These are phyloP conservation scores for Podospora appendiculata DNA, from an alignment of 495 filamentous ascomycete genomes.

Conservation along the genomic window DNA sequence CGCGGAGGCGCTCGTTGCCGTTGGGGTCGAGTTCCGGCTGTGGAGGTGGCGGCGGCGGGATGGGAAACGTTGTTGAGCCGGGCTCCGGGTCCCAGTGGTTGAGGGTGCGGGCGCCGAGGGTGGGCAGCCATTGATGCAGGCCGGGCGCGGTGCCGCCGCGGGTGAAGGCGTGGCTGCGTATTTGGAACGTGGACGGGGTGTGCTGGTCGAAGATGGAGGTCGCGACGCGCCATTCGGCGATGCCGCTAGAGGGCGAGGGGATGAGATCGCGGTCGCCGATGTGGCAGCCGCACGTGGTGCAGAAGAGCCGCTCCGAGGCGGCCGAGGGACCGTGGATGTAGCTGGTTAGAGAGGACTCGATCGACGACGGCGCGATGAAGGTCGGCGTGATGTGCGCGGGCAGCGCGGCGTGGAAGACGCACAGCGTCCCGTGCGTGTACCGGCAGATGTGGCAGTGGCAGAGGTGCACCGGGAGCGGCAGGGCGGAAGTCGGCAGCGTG, in stretches of 20 bases:
- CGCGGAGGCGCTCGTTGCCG: slow-evolving; percentile 23
- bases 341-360: slow-evolving; percentile 31
- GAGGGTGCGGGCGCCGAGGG: slow-evolving; percentile 27
- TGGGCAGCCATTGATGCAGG: slow-evolving; percentile 33
- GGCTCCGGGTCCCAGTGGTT: slow-evolving; percentile 15
- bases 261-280: slow-evolving; percentile 39
- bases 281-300: slow-evolving; percentile 58
- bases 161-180: slow-evolving; percentile 34
- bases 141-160: slow-evolving; percentile 6
- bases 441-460: slow-evolving; percentile 63
- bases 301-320: slow-evolving; percentile 54
- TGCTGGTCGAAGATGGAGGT: slow-evolving; percentile 21
- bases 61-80: slow-evolving; percentile 8
- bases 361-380: slow-evolving; percentile 25
- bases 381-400: slow-evolving; percentile 20
- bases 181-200: slow-evolving; percentile 26
- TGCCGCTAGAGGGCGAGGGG: slow-evolving; percentile 18
- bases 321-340: slow-evolving; percentile 40
- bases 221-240: slow-evolving; percentile 20
- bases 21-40: slow-evolving; percentile 8
- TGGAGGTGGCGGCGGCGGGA: slow-evolving; percentile 4
- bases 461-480: slow-evolving; percentile 37
- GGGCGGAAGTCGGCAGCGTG: slow-evolving; percentile 18
- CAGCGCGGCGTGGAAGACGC: slow-evolving; percentile 41
- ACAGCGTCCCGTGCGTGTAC: slow-evolving; percentile 48